Evolutionary conservation across 345 rosid genomes (phyloP), one percentile per base, ranked within the genome.

Genomic region (Lepidium africanum): DNA sequence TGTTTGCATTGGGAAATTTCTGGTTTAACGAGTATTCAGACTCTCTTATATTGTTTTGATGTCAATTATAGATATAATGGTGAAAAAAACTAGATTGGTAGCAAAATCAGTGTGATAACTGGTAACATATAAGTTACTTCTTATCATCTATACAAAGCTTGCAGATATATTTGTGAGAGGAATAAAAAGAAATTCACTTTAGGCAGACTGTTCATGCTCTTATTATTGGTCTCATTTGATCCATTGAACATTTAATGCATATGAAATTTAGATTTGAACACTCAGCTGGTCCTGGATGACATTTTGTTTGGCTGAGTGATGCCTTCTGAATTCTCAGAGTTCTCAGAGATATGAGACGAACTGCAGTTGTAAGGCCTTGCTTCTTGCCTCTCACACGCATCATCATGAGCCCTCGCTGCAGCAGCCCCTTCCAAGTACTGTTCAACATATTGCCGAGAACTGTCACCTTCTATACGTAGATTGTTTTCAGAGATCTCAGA

Each of bases 371-470:
- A 56, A 77, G 93, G 87, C 84, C 84, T 84, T n/a, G 62, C 82
- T 60, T 89, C 91, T 69, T 65, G 85, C 71, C 81, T 79, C 62
- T 89, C 95, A 60, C 72, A 77, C 43, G 75, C 85, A 71, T 83
- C 91, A 53, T 64, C 58, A 19, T 66, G 81, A 0, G 78, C 77
- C 77, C 60, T 69, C 6, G 83, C 76, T 36, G 92, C 87, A 21
- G 84, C 80, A 51, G 88, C 84, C 9, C 77, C 88, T 79, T 89
- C 96, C 81, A 79, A 74, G 81, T 75, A 84, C 72, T 81, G 85
- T 13, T 91, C 89, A 25, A 81, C 84, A 68, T 74, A 72, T 42
- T 75, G 78, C 77, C 86, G 82, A 0, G 78, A 67, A 75, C 75
- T 75, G 70, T 83, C 88, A 42, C 79, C 78, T 75, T 85, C 90